These are phyloP conservation scores for Brettanomyces naardenensis DNA, from an alignment of 805 yeast genomes.

Conservation along the genomic window DNA sequence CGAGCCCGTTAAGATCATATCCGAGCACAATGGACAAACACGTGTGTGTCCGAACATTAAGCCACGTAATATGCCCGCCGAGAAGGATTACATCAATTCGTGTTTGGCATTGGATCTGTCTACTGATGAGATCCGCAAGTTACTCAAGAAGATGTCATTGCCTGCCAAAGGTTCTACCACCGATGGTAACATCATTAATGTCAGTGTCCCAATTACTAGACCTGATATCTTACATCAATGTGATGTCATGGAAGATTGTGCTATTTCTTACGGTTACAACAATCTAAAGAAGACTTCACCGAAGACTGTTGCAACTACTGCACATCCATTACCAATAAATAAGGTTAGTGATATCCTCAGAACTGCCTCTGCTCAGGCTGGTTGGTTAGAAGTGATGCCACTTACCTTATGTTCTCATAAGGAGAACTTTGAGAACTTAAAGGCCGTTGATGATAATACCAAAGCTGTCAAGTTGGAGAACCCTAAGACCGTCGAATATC, in stretches of 20 bases:
- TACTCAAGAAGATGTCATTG: conserved; percentile 78
- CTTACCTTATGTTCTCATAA: conserved; percentile 93
- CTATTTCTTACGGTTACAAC: conserved; percentile 92
- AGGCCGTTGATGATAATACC: conserved; percentile 55
- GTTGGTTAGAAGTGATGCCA: conserved; percentile 95
- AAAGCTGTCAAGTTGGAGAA: conserved; percentile 85
- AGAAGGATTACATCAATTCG: conserved; percentile 79
- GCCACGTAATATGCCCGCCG: conserved; percentile 65
- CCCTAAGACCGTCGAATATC: conserved; percentile 95
- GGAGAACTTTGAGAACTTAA: conserved; percentile 87
- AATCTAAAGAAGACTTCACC: conserved; percentile 75
- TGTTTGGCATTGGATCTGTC: conserved; percentile 78
- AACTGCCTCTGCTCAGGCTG: conserved; percentile 85
- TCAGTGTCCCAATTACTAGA: conserved; percentile 85
- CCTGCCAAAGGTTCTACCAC: conserved; percentile 44
- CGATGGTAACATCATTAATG: conserved; percentile 47
- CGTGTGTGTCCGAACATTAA: conserved; percentile 68
- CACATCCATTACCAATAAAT: conserved; percentile 85
- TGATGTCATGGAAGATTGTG: conserved; percentile 98
- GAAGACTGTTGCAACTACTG: conserved; percentile 70
- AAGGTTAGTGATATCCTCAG: conserved; percentile 87
- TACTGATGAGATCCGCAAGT: conserved; percentile 56
- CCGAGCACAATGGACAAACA: conserved; percentile 70
- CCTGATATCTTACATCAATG: conserved; percentile 94
- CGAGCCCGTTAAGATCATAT: conserved; percentile 83